Conservation (phyloP, 345 rosid species). For the Populus ilicifolia region DNA sequence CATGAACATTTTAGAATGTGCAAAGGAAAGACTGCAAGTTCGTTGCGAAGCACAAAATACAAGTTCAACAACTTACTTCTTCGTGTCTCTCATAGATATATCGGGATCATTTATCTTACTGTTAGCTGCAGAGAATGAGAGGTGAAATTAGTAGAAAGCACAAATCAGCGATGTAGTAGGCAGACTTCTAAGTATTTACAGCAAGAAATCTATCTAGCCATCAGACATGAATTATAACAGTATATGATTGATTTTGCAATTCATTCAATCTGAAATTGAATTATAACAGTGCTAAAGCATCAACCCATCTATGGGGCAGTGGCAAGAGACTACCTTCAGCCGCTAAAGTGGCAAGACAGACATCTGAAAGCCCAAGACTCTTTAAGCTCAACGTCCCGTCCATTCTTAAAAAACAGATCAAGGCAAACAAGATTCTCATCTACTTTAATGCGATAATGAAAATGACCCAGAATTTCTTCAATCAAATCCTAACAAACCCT, state of each 20-base stretch:
- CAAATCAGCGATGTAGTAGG: constrained; percentile 5
- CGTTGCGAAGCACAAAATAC: neutral
- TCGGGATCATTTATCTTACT: constrained; percentile 26
- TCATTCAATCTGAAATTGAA: neutral
- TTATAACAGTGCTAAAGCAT: neutral
- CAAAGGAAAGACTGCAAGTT: neutral
- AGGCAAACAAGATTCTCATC: constrained; percentile 19
- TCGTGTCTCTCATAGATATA: constrained; percentile 25
- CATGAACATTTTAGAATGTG: neutral
- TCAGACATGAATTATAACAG: neutral
- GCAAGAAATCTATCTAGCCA: constrained; percentile 1
- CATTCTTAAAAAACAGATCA: constrained; percentile 37
- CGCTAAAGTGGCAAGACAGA: constrained; percentile 79
- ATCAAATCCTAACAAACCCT: too few relatives aligned
- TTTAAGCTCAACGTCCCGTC: constrained; percentile 65
- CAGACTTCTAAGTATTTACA: neutral
- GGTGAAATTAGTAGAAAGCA: neutral
- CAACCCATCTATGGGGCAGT: neutral
- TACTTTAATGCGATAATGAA: neutral
- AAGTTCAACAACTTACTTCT: constrained; percentile 41
- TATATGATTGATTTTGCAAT: neutral
- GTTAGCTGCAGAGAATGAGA: constrained; percentile 28
- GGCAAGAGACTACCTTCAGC: constrained; percentile 22
- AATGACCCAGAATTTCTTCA: too few relatives aligned
- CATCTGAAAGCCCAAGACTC: constrained; percentile 74